Base-by-base conservation (phyloP, 192 early-diverging fungal species). In the Geranomyces variabilis region DNA sequence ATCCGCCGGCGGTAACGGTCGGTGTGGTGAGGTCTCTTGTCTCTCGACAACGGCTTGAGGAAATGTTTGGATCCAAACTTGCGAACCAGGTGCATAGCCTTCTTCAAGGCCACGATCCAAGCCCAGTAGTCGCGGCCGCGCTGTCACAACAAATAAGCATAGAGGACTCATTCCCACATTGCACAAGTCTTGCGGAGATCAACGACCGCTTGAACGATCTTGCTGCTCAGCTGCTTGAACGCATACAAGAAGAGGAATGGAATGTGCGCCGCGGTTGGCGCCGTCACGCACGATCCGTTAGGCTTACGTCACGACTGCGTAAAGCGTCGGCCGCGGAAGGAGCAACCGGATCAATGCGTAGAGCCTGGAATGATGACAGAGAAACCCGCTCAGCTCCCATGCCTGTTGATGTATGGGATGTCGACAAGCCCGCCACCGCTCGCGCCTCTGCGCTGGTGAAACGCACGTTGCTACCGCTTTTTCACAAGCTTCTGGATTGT, bases 111-210 rank as follows among this genome's bases (percentile, higher is more conserved):
- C 26, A 57, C 19, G 79, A 80, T 51, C 14, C 2, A 1, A 31
- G 66, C 13, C 53, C 53, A 29, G 79, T 80, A 0, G 22, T 70
- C 4, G 46, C 68, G 14, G 61, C 79, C 0, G 58, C 66, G 1
- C n/a, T 64, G 21, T 73, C 79, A 0, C 43, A 45, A 0, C 72
- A 79, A 47, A 80, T 80, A 34, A 69, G 70, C 34, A 63, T 80
- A 8, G 79, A 80, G 45, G 79, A 80, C 64, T 79, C 79, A 41
- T 80, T 80, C 47, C 73, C 44, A n/a, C 43, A 70, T 36, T 79
- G 77, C 51, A 53, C 13, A 21, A 71, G 51, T 19, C 13, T 70
- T 7, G 14, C n/a, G n/a, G 79, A 80, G 6, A 63, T 68, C 15
- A 12, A 6, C n/a, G 33, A 15, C 4, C 61, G 64, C 7, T 60